Percentiles rank a stretch among this genome's conserved stretches.
Conservation (phyloP, 1,284 basidiomycete species). For the Phylloboletellus chloephorus region DNA sequence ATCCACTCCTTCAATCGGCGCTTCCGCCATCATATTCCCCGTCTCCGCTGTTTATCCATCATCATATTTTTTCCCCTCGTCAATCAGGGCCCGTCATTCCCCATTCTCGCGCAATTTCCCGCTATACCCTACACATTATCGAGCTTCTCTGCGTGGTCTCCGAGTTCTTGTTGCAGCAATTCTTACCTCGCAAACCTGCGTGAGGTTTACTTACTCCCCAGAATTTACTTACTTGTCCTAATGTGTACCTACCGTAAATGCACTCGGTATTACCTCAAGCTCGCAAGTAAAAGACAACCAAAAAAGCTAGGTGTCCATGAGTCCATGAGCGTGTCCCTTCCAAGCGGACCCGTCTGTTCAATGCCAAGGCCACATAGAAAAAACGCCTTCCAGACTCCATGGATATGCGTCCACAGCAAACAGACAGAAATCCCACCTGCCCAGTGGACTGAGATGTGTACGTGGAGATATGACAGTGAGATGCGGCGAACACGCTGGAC, state of each 20-base stretch:
- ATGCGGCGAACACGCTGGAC: constrained; percentile 1
- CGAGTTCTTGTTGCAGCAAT: too few relatives aligned
- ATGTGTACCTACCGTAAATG: constrained; percentile 22
- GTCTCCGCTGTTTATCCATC: constrained; percentile 19
- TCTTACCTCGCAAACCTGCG: too few relatives aligned
- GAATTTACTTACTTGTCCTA: constrained; percentile 10
- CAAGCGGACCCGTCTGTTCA: too few relatives aligned
- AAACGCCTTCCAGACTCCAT: too few relatives aligned
- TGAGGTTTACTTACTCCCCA: constrained; percentile 2
- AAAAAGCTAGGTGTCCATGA: too few relatives aligned
- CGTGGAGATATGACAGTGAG: constrained; percentile 13
- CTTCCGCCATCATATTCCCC: constrained; percentile 1
- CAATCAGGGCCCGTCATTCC: not conserved
- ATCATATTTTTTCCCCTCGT: constrained; percentile 7
- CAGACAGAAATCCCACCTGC: too few relatives aligned
- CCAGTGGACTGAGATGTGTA: too few relatives aligned
- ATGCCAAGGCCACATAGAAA: too few relatives aligned
- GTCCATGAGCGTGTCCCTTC: too few relatives aligned
- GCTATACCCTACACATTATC: constrained; percentile 1
- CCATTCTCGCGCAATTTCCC: not conserved
- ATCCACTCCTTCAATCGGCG: constrained; percentile 8
- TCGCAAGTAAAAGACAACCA: too few relatives aligned
- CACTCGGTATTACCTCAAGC: constrained; percentile 12
- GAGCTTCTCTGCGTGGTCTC: not conserved
- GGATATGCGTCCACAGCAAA: too few relatives aligned